Evolutionary conservation across 1,284 basidiomycete genomes (phyloP).

Genomic region (Boletus sp.): DNA sequence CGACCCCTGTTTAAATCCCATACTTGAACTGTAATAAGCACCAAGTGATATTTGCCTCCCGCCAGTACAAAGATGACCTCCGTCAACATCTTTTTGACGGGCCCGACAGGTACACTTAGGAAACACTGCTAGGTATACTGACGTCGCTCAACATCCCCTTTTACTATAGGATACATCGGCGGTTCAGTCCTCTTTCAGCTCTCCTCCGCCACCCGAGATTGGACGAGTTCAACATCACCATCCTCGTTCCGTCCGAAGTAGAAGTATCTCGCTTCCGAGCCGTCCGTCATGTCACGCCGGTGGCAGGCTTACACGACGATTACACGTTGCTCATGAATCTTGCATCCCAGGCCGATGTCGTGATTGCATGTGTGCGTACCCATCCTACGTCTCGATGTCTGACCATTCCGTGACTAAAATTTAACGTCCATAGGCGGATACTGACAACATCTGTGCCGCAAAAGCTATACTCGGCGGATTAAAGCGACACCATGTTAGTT

Average conservation of each 20-base stretch:
- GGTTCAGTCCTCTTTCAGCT: constrained; percentile 45
- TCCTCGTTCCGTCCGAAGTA: constrained; percentile 39
- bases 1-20: background rate
- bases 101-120: constrained; percentile 15
- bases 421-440: constrained; percentile 17
- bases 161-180: constrained; percentile 48
- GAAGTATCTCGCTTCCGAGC: constrained; percentile 34
- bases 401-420: background rate
- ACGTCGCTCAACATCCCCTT: background rate
- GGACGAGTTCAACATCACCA: constrained; percentile 39
- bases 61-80: constrained; percentile 4
- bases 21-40: background rate
- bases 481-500: constrained; percentile 23
- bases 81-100: constrained; percentile 16
- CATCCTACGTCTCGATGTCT: background rate
- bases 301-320: constrained; percentile 41
- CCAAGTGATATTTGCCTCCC: background rate
- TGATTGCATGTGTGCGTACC: constrained; percentile 42
- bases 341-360: constrained; percentile 44
- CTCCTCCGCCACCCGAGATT: constrained; percentile 42
- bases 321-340: constrained; percentile 33
- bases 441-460: constrained; percentile 17
- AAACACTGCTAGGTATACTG: background rate
- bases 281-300: constrained; percentile 34
- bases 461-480: constrained; percentile 25